phyloP scores from a whole-genome alignment of 306 rosid genomes.

The Phaseolus lunatus region DNA sequence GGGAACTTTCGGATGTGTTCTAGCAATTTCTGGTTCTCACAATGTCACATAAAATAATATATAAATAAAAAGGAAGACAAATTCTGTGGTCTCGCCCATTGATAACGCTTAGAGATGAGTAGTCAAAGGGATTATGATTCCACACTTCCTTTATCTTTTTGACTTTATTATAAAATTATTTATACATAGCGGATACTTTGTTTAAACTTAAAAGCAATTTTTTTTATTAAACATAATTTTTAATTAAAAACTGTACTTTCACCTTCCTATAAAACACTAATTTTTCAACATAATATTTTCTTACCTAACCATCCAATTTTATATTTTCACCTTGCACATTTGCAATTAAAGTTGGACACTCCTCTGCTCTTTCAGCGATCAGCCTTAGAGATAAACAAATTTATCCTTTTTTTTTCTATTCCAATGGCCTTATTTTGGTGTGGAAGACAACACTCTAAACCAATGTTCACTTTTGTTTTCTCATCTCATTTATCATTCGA shows the following conservation, averaged over 20 bases:
- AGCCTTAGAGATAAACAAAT: no score
- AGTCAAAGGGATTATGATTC: background rate
- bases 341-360: slow-evolving; percentile 44
- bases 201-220: no score
- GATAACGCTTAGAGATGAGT: background rate
- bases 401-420: no score
- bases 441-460: no score
- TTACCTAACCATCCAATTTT: background rate
- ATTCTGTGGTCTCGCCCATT: slow-evolving; percentile 37
- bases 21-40: background rate
- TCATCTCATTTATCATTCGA: no score
- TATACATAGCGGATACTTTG: no score
- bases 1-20: background rate
- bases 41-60: background rate
- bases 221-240: no score
- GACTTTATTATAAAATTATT: background rate
- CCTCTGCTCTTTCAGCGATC: slow-evolving; percentile 8
- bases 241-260: no score
- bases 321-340: background rate
- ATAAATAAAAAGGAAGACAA: no score
- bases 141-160: background rate
- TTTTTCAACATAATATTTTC: background rate
- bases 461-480: no score
- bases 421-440: no score
- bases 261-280: no score